A percentile compares a stretch with the other conserved stretches of the same genome.
These are phyloP conservation scores for Fusarium subglutinans DNA, from an alignment of 2,329 filamentous ascomycete species.

Conservation along the genomic window DNA sequence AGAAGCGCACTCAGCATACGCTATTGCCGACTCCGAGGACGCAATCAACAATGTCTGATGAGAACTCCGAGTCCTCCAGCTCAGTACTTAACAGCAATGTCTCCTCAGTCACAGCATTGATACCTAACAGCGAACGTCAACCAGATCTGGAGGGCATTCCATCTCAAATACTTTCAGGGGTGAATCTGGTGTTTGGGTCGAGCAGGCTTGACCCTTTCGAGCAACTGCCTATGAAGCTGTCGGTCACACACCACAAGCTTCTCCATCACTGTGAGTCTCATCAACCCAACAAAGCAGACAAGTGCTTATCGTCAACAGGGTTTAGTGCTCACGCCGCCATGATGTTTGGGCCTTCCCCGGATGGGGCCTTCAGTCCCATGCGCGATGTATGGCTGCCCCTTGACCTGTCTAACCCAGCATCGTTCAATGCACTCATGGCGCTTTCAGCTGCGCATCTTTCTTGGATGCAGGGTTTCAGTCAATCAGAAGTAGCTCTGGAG, in stretches of 20 bases:
- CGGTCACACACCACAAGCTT: not conserved
- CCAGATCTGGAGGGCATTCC: not conserved
- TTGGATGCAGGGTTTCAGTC: conserved; percentile 44
- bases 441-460: conserved; percentile 52
- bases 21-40: not conserved
- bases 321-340: conserved; percentile 40
- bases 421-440: conserved; percentile 53
- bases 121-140: not conserved
- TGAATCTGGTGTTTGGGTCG: not conserved
- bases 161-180: not conserved
- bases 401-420: conserved; percentile 52
- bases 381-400: conserved; percentile 52
- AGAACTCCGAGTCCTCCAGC: not conserved
- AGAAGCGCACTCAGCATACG: conserved; percentile 8
- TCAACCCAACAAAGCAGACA: not conserved
- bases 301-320: not conserved
- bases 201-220: conserved; percentile 9
- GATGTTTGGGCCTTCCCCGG: conserved; percentile 39
- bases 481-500: conserved; percentile 40
- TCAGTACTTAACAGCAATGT: not conserved
- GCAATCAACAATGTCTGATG: not conserved
- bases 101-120: not conserved
- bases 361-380: conserved; percentile 49
- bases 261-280: conserved; percentile 1
- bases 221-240: not conserved